Conservation (phyloP, 306 rosid species). For the Acacia melanoxylon region DNA sequence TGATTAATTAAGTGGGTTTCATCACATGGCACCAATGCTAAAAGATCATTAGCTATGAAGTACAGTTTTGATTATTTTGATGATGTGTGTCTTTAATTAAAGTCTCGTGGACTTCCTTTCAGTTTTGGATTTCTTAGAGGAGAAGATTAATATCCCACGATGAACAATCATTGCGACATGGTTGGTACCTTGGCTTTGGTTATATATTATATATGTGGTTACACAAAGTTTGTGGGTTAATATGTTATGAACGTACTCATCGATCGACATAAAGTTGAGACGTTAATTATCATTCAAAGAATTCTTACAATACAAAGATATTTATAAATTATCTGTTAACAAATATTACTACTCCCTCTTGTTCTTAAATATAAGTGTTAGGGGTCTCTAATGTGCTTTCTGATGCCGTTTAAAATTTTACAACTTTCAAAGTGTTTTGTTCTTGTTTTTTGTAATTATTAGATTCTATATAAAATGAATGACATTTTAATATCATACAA, state of each 20-base stretch:
- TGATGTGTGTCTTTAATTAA: no score
- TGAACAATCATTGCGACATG: not conserved
- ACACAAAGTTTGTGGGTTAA: not conserved
- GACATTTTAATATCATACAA: no score
- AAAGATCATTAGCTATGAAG: not conserved
- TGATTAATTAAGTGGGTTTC: not conserved
- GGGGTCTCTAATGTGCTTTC: no score
- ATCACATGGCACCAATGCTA: not conserved
- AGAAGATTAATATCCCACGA: not conserved
- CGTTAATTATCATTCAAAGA: not conserved
- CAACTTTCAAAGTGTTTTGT: no score
- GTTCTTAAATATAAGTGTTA: no score
- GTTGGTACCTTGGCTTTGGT: not conserved
- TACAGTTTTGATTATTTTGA: not conserved
- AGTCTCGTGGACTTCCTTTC: not conserved
- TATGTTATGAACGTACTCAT: not conserved
- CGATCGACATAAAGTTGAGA: not conserved
- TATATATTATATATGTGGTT: not conserved
- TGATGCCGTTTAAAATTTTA: no score
- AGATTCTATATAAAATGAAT: no score
- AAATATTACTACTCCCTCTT: no score
- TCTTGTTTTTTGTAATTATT: no score
- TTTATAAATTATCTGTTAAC: no score
- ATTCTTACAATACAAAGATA: not conserved
- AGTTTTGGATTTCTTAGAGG: not conserved